phyloP scores from a whole-genome alignment of 192 early-diverging fungal species.

The Entrophospora sp. region DNA sequence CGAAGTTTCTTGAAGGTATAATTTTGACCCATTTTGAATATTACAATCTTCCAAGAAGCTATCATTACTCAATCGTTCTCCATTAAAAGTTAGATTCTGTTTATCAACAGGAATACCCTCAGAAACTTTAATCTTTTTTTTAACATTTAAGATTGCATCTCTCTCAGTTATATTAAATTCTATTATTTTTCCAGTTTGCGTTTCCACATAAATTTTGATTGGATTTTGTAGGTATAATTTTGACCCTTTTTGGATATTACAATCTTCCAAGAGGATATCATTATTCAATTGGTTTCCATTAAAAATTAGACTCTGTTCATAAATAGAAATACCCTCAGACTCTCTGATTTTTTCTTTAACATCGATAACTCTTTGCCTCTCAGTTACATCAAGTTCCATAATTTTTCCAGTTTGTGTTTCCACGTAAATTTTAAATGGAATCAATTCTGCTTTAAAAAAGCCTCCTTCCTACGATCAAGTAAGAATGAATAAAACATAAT shows the following conservation, averaged over 20 bases:
- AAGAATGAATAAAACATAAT: no score
- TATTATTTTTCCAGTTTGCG: constrained; percentile 70
- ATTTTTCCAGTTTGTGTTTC: constrained; percentile 83
- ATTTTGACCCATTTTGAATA: constrained; percentile 61
- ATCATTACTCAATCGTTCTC: constrained; percentile 64
- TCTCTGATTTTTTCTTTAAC: constrained; percentile 72
- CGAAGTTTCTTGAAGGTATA: no score
- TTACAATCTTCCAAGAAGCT: constrained; percentile 59
- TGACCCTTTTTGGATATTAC: constrained; percentile 64
- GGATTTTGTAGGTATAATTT: constrained; percentile 53
- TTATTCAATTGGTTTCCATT: constrained; percentile 67
- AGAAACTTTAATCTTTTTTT: constrained; percentile 73
- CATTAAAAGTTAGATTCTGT: constrained; percentile 64
- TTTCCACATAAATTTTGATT: constrained; percentile 70
- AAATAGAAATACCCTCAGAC: constrained; percentile 61
- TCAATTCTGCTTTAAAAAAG: background rate
- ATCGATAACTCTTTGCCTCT: constrained; percentile 57
- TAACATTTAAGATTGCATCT: constrained; percentile 71
- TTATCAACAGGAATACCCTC: constrained; percentile 62
- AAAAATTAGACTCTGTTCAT: constrained; percentile 68
- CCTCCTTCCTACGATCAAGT: background rate
- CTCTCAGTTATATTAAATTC: constrained; percentile 63
- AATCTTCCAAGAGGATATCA: constrained; percentile 54
- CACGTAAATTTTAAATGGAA: constrained; percentile 47
- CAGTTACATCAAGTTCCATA: constrained; percentile 74